Base-by-base conservation (phyloP, 805 yeast species). In the Debaryomyces maramus region DNA sequence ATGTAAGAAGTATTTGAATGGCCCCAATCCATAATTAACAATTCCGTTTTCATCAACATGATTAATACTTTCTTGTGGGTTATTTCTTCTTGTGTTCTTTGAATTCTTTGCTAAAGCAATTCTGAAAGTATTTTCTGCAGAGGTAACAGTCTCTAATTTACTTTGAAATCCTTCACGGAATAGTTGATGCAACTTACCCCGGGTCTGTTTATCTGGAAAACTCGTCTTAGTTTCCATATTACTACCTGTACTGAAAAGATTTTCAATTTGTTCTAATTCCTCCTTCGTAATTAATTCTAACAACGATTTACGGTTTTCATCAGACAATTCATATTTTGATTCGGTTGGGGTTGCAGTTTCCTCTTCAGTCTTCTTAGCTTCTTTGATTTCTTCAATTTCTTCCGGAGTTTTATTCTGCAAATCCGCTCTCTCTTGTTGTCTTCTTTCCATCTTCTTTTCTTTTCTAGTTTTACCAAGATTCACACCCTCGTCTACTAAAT, bases 141-240 rank as follows among this genome's bases (percentile, higher is more conserved):
- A 77, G 0, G 98, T 93, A 34, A 79, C 73, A 4, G 96, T 79
- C 43, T 93, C 98, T 27, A 93, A 63, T 48, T 75, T 80, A 18
- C 85, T 80, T 33, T 80, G 73, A 60, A 88, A 93, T 0, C 86
- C 84, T 40, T 71, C 76, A 50, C 97, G 75, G 30, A 90, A 56
- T 29, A 88, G 65, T 48, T 81, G 83, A 61, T 93, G 99, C 38
- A 93, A 69, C 45, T 75, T 68, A 0, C 95, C 87, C 51, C 99
- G 78, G n/a, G 62, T 68, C 10, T 75, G 72, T 55, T 93, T 93
- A 41, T 83, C 90, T 15, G 72, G 70, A 47, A 85, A 81, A 0
- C 69, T 51, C 33, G 77, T 70, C 2, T 60, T 62, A 1, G 93
- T 80, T 52, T 77, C 83, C 63, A 81, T 72, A 34, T 72, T 76